Base-by-base conservation (phyloP, 2,329 filamentous ascomycete species). In the Aureobasidium sp. region DNA sequence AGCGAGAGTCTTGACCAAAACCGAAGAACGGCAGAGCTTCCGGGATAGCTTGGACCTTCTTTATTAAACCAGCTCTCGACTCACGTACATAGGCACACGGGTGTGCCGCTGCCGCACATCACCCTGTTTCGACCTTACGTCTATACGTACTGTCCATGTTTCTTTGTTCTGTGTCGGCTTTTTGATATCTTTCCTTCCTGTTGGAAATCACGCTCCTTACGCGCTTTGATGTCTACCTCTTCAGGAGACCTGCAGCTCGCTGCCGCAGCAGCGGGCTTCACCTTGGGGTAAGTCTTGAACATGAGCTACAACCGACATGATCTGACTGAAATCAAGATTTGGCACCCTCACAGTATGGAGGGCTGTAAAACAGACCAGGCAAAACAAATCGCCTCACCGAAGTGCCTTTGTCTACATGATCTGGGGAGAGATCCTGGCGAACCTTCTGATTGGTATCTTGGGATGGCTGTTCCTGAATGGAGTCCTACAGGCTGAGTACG, bases 361-460 rank as follows among this genome's bases (percentile, higher is more conserved):
- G n/a, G 73, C 73, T 15, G 57, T 69, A 29, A 70, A 69, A 64
- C 74, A 76, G 64, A 74, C 71, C 1, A 47, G n/a, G 38, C 29
- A 27, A 23, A 60, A 60, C 23, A 54, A 49, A 19, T 55, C 49
- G 13, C 58, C 58, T 11, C 38, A 45, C 5, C 40, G 50, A 19
- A 61, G 51, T 43, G 54, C 54, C 17, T 63, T 59, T 21, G 43
- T 80, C 0, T 76, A 74, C 69, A 74, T 80, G 74, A 73, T 80
- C 55, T 80, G 78, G 78, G 59, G 74, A 29, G 78, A 80, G 64
- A 70, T 79, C 3, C 1, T 70, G 1, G 74, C 75, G 3, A 78
- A 74, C 11, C 67, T 77, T 11, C 63, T 70, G 9, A 79, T 80
- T 68, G 73, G 71, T 6, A 62, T 77, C 25, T 71, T 79, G 47